Base-by-base conservation (phyloP, 371 early-diverging fungal species). In the Mortierella sp. region DNA sequence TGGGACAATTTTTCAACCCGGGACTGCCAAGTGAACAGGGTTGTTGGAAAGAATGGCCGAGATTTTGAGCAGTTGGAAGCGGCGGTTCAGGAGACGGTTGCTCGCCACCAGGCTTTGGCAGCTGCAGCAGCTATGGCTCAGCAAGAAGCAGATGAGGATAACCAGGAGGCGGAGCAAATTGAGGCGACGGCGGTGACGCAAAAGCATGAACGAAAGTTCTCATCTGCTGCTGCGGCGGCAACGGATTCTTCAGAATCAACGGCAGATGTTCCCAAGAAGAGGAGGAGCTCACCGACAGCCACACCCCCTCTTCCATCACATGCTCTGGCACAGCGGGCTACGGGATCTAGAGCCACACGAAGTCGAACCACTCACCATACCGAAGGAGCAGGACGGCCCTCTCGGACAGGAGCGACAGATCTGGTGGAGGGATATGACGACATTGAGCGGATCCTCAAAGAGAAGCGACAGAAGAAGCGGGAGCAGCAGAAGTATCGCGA, bases 1-100 rank as follows among this genome's bases (percentile, higher is more conserved):
- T 86, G 86, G 86, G 79, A 82, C 63, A 86, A 76, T 57, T 82
- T 86, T 72, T 75, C 82, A 9, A 80, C 75, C 21, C 77, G 82
- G 16, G 82, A 86, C 19, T 86, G 80, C 55, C 77, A 75, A 31
- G 76, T 86, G 55, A 86, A 86, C 78, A 82, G 73, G 63, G 82
- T 86, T 31, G 75, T 80, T n/a, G 86, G 86, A 0, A 82, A 73
- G 38, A 77, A 80, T 31, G 82, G 80, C 45, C 68, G 47, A 28
- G 86, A 86, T 4, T 71, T 86, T 72, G 82, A 75, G 10, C 73
- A 74, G 3, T 47, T 86, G 75, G 86, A 82, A 38, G 78, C 73
- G 63, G 76, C 75, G 34, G 82, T 86, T 21, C 86, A 82, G 74
- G 83, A 82, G 14, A 68, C 76, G 5, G 48, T 86, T 1, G 75